Conservation (phyloP, 179 eudicot genomes). For the Heliamphora pulchella region DNA sequence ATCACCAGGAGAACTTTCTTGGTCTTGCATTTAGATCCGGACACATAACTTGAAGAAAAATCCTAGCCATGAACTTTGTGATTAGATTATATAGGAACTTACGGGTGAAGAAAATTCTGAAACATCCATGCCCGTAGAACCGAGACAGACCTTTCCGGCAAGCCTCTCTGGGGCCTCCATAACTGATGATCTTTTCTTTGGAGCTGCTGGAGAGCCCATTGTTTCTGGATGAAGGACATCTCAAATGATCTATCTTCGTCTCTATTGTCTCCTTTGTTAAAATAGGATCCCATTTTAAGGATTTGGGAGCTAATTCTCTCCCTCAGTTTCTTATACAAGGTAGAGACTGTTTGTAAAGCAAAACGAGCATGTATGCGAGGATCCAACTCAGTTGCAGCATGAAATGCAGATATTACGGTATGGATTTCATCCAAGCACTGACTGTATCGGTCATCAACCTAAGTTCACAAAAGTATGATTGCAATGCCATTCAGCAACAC, state of each 20-base stretch:
- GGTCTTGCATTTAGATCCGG: background rate
- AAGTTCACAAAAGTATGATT: conserved; percentile 11
- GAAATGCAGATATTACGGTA: conserved; percentile 68
- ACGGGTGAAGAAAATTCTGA: conserved; percentile 97
- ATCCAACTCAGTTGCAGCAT: conserved; percentile 80
- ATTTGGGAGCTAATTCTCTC: conserved; percentile 77
- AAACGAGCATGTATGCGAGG: conserved; percentile 65
- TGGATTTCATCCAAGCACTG: conserved; percentile 78
- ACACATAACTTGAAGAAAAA: background rate
- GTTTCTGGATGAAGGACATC: conserved; percentile 66
- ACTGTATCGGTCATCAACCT: conserved; percentile 77
- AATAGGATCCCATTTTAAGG: conserved; percentile 45
- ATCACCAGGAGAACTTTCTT: conserved; percentile 5
- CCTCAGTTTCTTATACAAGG: conserved; percentile 62
- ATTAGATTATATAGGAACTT: conserved; percentile 19
- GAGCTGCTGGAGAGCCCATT: conserved; percentile 87
- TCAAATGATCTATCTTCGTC: conserved; percentile 45
- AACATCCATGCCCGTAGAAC: conserved; percentile 96
- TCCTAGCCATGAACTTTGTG: background rate
- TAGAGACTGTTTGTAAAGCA: conserved; percentile 59
- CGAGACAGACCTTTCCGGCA: conserved; percentile 92
- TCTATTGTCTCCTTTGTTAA: conserved; percentile 24
- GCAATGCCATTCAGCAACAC: background rate
- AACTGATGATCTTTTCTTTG: conserved; percentile 70
- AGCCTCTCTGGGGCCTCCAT: conserved; percentile 97